These are phyloP conservation scores for Spergularia marina DNA, from an alignment of 148 eudicot genomes.

Conservation along the genomic window DNA sequence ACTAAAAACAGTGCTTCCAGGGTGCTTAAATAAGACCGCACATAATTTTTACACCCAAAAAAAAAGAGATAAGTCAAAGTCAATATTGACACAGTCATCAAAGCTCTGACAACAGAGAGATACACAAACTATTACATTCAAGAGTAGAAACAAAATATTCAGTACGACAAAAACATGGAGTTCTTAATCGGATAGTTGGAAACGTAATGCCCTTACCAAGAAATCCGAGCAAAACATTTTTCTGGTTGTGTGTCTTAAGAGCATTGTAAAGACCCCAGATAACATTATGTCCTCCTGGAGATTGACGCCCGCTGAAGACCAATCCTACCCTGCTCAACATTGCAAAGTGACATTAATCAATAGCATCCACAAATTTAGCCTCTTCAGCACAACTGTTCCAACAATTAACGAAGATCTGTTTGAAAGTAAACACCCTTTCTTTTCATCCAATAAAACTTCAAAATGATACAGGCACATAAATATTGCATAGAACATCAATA, in stretches of 20 bases:
- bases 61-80: too few species aligned
- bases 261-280: conserved; percentile 91
- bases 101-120: too few species aligned
- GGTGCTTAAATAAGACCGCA: too few species aligned
- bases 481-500: neutral
- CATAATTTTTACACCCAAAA: too few species aligned
- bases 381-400: neutral
- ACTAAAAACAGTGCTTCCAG: too few species aligned
- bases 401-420: neutral
- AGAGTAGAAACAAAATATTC: neutral
- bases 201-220: conserved; percentile 47
- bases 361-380: neutral
- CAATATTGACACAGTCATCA: too few species aligned
- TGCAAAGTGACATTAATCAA: neutral
- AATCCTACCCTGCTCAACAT: conserved; percentile 69
- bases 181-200: neutral
- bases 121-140: neutral
- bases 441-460: neutral
- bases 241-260: conserved; percentile 73
- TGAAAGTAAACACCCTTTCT: neutral
- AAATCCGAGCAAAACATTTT: conserved; percentile 78
- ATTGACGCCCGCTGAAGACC: conserved; percentile 93
- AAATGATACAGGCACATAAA: neutral
- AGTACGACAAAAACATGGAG: neutral
- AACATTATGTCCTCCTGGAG: conserved; percentile 99